These are phyloP conservation scores for Cercophora samala DNA, from an alignment of 495 filamentous ascomycete genomes.

Conservation along the genomic window DNA sequence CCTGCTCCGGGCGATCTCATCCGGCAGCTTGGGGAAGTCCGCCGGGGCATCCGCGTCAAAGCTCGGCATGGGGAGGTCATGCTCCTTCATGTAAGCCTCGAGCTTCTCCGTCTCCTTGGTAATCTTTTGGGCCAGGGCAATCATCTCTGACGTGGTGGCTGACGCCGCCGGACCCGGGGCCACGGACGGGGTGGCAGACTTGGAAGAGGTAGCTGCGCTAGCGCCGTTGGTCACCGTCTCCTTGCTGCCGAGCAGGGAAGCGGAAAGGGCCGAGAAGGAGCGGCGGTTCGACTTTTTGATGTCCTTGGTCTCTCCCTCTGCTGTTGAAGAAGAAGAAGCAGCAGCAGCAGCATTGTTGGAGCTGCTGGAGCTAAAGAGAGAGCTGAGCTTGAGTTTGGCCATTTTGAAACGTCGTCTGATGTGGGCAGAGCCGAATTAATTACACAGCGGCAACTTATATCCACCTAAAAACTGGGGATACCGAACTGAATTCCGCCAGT, in stretches of 20 bases:
- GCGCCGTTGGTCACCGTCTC: slow-evolving; percentile 19
- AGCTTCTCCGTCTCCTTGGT: slow-evolving; percentile 40
- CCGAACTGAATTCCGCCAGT: background rate
- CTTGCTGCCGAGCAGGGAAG: slow-evolving; percentile 21
- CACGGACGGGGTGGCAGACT: slow-evolving; percentile 1
- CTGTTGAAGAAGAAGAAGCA: too few relatives aligned
- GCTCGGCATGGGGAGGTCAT: slow-evolving; percentile 37
- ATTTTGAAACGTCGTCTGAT: slow-evolving; percentile 19
- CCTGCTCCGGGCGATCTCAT: slow-evolving; percentile 36
- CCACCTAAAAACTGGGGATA: background rate
- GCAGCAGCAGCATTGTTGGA: background rate
- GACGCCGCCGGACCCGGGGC: background rate
- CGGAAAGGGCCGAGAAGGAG: slow-evolving; percentile 26
- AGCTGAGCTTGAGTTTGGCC: slow-evolving; percentile 35
- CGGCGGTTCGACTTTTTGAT: slow-evolving; percentile 33
- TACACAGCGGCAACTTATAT: background rate
- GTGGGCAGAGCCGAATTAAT: background rate
- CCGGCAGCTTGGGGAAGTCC: slow-evolving; percentile 41
- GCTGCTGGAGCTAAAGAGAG: slow-evolving; percentile 30
- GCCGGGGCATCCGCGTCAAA: slow-evolving; percentile 38
- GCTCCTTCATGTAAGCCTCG: slow-evolving; percentile 38
- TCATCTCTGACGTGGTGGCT: slow-evolving; percentile 35
- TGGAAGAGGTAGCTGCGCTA: slow-evolving; percentile 1
- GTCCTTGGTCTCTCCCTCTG: slow-evolving; percentile 23
- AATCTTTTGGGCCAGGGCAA: slow-evolving; percentile 39